Evolutionary conservation across 2,329 filamentous ascomycete genomes (phyloP).

Genomic region (Orbilia brochopaga): DNA sequence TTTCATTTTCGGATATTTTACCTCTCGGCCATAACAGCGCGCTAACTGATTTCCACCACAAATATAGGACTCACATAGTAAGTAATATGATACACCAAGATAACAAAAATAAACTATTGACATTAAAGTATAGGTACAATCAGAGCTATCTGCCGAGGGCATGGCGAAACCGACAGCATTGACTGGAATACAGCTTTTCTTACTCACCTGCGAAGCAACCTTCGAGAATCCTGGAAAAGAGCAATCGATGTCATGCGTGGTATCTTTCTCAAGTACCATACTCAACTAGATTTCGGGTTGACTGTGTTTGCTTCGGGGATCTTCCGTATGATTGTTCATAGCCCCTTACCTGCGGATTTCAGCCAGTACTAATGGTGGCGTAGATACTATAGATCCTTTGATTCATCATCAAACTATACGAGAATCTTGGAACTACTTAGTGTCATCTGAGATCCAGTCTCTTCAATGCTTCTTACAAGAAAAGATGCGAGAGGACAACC

Average conservation of each 20-base stretch:
- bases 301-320: not conserved
- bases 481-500: slow-evolving; percentile 2
- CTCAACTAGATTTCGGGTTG: not conserved
- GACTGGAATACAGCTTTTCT: slow-evolving; percentile 25
- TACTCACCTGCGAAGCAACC: not conserved
- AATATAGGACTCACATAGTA: not conserved
- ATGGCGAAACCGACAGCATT: slow-evolving; percentile 17
- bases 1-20: not conserved
- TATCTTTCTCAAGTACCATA: slow-evolving; percentile 1
- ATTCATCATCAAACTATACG: not conserved
- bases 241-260: not conserved
- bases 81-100: not conserved
- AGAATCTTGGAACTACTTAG: not conserved
- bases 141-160: slow-evolving; percentile 15
- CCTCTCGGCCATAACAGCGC: not conserved
- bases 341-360: not conserved
- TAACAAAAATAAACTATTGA: not conserved
- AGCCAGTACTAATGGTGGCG: not conserved
- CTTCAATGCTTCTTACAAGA: not conserved
- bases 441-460: slow-evolving; percentile 1
- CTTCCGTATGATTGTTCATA: not conserved
- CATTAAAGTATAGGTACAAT: slow-evolving; percentile 10
- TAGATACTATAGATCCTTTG: not conserved
- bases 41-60: not conserved
- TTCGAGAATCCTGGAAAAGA: slow-evolving; percentile 7